Conservation (phyloP, 495 filamentous ascomycete species). For the Aspergillus bertholletiae region DNA sequence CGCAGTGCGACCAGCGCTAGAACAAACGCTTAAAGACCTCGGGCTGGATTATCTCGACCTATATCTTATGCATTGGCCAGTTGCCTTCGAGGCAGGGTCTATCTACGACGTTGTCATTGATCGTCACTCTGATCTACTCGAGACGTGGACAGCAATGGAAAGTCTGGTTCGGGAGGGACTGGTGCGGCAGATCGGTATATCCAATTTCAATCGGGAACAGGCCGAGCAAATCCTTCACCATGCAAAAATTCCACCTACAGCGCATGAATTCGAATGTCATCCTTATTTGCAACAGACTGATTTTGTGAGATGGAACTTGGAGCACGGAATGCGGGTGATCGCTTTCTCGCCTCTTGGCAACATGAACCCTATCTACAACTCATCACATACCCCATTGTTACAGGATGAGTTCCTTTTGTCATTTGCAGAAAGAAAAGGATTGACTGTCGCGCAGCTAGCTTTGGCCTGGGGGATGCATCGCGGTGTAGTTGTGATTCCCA, state of each 20-base stretch:
- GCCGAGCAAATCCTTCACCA: conserved; percentile 38
- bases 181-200: conserved; percentile 57
- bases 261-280: conserved; percentile 60
- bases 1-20: conserved; percentile 42
- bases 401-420: too few relatives aligned
- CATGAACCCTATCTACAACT: too few relatives aligned
- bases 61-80: conserved; percentile 72
- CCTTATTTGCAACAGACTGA: conserved; percentile 57
- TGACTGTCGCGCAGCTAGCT: too few relatives aligned
- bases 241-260: conserved; percentile 43
- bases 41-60: conserved; percentile 66
- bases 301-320: conserved; percentile 42
- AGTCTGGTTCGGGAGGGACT: conserved; percentile 54
- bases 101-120: too few relatives aligned
- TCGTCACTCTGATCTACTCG: too few relatives aligned
- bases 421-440: too few relatives aligned
- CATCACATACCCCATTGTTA: too few relatives aligned
- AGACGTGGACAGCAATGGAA: conserved; percentile 59
- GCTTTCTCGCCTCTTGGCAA: conserved; percentile 61
- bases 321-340: conserved; percentile 52
- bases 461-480: too few relatives aligned
- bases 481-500: too few relatives aligned
- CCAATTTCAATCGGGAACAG: conserved; percentile 50
- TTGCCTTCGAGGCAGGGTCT: too few relatives aligned
- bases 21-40: conserved; percentile 54